Conservation (phyloP, 108 stramenopile genomes). For the Cyclotella distinguenda region DNA sequence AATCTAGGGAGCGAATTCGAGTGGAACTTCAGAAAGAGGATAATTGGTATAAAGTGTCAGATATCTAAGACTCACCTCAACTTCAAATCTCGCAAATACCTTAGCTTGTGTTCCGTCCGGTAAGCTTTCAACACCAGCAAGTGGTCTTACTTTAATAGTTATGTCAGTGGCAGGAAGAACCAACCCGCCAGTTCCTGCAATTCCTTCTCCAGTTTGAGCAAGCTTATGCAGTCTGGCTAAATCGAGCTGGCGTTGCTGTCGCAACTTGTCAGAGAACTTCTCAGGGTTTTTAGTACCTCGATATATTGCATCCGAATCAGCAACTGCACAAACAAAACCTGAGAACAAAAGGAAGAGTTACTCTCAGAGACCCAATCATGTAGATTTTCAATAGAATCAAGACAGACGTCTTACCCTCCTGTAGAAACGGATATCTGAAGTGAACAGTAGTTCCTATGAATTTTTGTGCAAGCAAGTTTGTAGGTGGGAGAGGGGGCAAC, state of each 20-base stretch:
- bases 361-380: too few relatives aligned
- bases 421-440: constrained; percentile 77
- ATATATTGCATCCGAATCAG: constrained; percentile 52
- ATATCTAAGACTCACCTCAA: constrained; percentile 44
- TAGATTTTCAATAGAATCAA: too few relatives aligned
- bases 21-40: too few relatives aligned
- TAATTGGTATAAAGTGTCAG: constrained; percentile 51
- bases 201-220: constrained; percentile 56
- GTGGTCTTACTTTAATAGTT: constrained; percentile 79
- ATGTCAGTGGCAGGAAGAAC: constrained; percentile 58
- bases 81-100: constrained; percentile 84
- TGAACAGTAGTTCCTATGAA: constrained; percentile 80
- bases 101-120: constrained; percentile 72
- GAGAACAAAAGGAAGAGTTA: too few relatives aligned
- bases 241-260: constrained; percentile 32
- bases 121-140: constrained; percentile 70
- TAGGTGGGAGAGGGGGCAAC: constrained; percentile 63
- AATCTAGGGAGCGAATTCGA: not conserved
- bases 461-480: constrained; percentile 57
- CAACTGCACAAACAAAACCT: constrained; percentile 80
- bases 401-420: too few relatives aligned
- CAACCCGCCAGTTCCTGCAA: constrained; percentile 80
- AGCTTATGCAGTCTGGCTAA: constrained; percentile 48
- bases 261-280: constrained; percentile 32
- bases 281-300: constrained; percentile 50